A percentile compares a stretch with the other conserved stretches of the same genome.
Conservation (phyloP, 495 filamentous ascomycete species). For the Podospora comata region DNA sequence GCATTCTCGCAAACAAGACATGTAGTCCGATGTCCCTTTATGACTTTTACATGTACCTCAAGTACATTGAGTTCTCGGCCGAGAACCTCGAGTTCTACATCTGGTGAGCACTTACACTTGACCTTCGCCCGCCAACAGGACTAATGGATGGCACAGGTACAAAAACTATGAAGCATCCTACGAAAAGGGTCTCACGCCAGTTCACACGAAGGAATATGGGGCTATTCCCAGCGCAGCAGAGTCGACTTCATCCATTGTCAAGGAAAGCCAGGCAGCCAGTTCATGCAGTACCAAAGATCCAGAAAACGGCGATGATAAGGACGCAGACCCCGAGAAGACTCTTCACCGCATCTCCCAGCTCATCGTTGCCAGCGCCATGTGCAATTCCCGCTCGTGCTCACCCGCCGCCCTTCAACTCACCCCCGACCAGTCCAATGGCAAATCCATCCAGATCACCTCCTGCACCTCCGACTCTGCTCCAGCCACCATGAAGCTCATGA, state of each 20-base stretch:
- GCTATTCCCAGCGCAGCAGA: slow-evolving; percentile 27
- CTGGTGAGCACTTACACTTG: slow-evolving; percentile 42
- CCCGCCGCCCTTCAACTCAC: slow-evolving; percentile 7
- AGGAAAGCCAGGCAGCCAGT: slow-evolving; percentile 3
- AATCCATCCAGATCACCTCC: slow-evolving; percentile 10
- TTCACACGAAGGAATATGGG: slow-evolving; percentile 28
- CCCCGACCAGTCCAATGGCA: slow-evolving; percentile 13
- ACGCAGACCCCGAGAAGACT: slow-evolving; percentile 23
- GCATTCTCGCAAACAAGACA: slow-evolving; percentile 42
- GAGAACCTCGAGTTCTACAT: slow-evolving; percentile 67
- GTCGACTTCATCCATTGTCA: slow-evolving; percentile 26
- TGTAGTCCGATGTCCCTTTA: slow-evolving; percentile 42
- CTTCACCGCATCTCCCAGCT: slow-evolving; percentile 37
- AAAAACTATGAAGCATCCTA: slow-evolving; percentile 41
- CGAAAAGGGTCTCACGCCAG: slow-evolving; percentile 21
- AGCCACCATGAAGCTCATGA: slow-evolving; percentile 11
- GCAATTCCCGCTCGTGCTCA: slow-evolving; percentile 25
- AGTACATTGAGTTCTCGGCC: slow-evolving; percentile 39
- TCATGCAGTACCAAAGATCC: not conserved
- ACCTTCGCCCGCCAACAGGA: not conserved
- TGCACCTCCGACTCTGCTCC: slow-evolving; percentile 5
- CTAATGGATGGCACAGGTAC: slow-evolving; percentile 7
- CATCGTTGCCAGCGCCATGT: slow-evolving; percentile 32
- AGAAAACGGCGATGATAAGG: slow-evolving; percentile 11
- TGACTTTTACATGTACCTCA: slow-evolving; percentile 44